These are phyloP conservation scores for Solanum sejunctum DNA, from an alignment of 257 asterid species.

Conservation along the genomic window DNA sequence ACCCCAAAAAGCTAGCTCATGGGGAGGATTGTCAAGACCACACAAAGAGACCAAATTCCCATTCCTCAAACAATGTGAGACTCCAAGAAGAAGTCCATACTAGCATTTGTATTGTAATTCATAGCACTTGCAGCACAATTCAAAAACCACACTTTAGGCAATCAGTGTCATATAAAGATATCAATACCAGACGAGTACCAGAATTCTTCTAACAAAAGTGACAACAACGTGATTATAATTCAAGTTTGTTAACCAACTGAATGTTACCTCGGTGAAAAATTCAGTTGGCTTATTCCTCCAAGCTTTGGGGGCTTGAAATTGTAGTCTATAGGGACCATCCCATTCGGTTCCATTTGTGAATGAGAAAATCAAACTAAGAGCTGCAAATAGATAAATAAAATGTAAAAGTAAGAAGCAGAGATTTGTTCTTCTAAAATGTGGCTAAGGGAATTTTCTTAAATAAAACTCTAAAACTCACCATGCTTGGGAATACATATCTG, in stretches of 20 bases:
- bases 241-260: neutral
- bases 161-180: neutral
- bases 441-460: neutral
- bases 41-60: neutral
- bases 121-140: neutral
- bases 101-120: neutral
- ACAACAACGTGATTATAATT: neutral
- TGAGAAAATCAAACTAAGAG: slow-evolving; percentile 70
- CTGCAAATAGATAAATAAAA: slow-evolving; percentile 25
- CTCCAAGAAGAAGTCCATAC: neutral
- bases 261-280: slow-evolving; percentile 48
- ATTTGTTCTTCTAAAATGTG: neutral
- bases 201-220: neutral
- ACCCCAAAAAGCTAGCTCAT: too few species aligned
- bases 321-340: slow-evolving; percentile 83
- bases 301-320: slow-evolving; percentile 66
- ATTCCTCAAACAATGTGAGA: neutral
- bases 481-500: slow-evolving; percentile 83
- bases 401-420: neutral
- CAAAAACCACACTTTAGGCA: neutral
- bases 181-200: neutral
- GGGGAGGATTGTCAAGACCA: too few species aligned
- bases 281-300: slow-evolving; percentile 55
- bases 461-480: slow-evolving; percentile 19
- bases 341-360: slow-evolving; percentile 77